These are phyloP conservation scores for Mycena sp. DNA, from an alignment of 1,284 basidiomycete species.

Conservation along the genomic window DNA sequence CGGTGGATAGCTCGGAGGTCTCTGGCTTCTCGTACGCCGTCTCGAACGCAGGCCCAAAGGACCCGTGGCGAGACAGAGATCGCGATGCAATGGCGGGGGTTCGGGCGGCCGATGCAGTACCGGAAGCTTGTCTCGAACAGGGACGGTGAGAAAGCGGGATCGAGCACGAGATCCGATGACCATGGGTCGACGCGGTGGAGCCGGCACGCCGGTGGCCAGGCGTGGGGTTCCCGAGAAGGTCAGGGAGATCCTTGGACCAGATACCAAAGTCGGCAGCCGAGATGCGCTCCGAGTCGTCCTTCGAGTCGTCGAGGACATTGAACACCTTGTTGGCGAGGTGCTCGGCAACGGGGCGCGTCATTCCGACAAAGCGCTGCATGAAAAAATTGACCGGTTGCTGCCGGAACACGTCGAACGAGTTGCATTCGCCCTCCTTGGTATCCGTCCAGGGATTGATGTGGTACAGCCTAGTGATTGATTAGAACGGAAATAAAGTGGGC, in stretches of 20 bases:
- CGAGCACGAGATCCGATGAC: constrained; percentile 68
- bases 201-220: constrained; percentile 59
- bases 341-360: constrained; percentile 88
- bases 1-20: constrained; percentile 57
- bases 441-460: constrained; percentile 99
- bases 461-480: constrained; percentile 76
- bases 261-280: constrained; percentile 86
- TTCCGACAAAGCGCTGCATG: constrained; percentile 91
- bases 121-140: constrained; percentile 66
- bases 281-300: constrained; percentile 70
- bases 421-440: constrained; percentile 80
- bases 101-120: constrained; percentile 52
- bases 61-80: constrained; percentile 69
- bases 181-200: constrained; percentile 65
- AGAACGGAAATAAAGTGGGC: constrained; percentile 34
- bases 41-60: constrained; percentile 67
- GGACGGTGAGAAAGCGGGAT: constrained; percentile 77
- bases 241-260: constrained; percentile 88
- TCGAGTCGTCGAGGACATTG: constrained; percentile 77
- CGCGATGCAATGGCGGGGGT: constrained; percentile 64
- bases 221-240: constrained; percentile 63
- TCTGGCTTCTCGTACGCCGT: constrained; percentile 49
- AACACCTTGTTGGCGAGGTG: constrained; percentile 91
- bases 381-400: constrained; percentile 88
- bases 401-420: constrained; percentile 88